Conservation (phyloP, 2,329 filamentous ascomycete species). For the Tolypocladium sp. region DNA sequence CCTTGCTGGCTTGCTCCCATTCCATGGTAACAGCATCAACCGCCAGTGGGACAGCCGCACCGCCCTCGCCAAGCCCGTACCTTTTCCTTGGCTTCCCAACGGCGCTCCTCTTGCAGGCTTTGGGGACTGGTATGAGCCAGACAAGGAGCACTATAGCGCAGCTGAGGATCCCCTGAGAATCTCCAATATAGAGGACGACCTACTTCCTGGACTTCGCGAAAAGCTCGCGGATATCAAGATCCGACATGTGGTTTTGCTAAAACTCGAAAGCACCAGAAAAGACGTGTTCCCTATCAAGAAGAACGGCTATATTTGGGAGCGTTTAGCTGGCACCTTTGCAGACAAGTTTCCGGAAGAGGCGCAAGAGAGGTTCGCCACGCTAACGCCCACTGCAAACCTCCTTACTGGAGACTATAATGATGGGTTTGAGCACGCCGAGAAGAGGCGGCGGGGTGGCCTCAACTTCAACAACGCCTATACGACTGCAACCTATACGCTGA, state of each 20-base stretch:
- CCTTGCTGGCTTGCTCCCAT: slow-evolving; percentile 13
- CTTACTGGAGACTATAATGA: slow-evolving; percentile 24
- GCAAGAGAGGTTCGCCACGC: slow-evolving; percentile 13
- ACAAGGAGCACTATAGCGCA: slow-evolving; percentile 21
- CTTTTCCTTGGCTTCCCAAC: slow-evolving; percentile 15
- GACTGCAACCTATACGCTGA: slow-evolving; percentile 32
- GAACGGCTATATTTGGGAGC: slow-evolving; percentile 25
- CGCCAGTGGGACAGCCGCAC: slow-evolving; percentile 15
- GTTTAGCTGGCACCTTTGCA: slow-evolving; percentile 20
- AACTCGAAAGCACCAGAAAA: slow-evolving; percentile 33
- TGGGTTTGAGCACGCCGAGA: slow-evolving; percentile 18
- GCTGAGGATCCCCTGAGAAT: slow-evolving; percentile 27
- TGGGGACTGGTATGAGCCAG: slow-evolving; percentile 14
- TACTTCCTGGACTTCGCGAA: slow-evolving; percentile 15
- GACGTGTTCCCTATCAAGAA: slow-evolving; percentile 36
- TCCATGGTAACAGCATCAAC: slow-evolving; percentile 16
- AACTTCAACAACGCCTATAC: slow-evolving; percentile 30
- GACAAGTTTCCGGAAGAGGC: slow-evolving; percentile 22
- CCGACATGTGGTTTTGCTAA: slow-evolving; percentile 30
- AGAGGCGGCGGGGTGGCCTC: slow-evolving; percentile 24
- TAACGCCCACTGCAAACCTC: slow-evolving; percentile 21
- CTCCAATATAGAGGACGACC: slow-evolving; percentile 25
- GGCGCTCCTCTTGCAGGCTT: slow-evolving; percentile 11
- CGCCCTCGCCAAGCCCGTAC: slow-evolving; percentile 12
- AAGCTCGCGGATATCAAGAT: slow-evolving; percentile 22